These are phyloP conservation scores for Allium cepa DNA, from an alignment of 106 monocot genomes.

Conservation along the genomic window DNA sequence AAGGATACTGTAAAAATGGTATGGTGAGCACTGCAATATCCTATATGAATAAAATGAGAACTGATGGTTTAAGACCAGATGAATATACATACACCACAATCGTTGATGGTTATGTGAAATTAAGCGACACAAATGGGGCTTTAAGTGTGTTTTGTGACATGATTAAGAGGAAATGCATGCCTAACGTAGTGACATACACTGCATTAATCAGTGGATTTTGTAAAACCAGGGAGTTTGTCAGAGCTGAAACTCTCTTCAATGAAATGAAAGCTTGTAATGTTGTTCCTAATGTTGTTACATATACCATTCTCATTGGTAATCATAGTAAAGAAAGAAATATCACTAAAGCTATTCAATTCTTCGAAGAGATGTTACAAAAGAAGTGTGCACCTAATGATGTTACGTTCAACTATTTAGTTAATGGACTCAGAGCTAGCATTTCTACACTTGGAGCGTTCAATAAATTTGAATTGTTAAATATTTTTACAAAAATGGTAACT, in stretches of 20 bases:
- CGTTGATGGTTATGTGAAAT: constrained; percentile 70
- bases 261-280: constrained; percentile 45
- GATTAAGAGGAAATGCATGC: constrained; percentile 51
- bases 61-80: constrained; percentile 47
- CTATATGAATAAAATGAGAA: constrained; percentile 38
- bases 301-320: constrained; percentile 58
- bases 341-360: constrained; percentile 27
- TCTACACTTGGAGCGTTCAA: not conserved
- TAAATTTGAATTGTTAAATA: constrained; percentile 21
- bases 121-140: constrained; percentile 48
- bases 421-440: constrained; percentile 42
- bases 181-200: constrained; percentile 75
- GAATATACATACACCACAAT: constrained; percentile 75
- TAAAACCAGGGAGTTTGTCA: constrained; percentile 29
- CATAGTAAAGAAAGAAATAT: constrained; percentile 39
- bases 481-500: constrained; percentile 47
- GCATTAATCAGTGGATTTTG: constrained; percentile 73
- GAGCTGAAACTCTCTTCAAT: constrained; percentile 37
- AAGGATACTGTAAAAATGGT: constrained; percentile 68
- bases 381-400: constrained; percentile 68
- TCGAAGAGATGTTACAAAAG: constrained; percentile 61
- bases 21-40: constrained; percentile 51
- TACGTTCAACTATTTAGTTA: constrained; percentile 64
- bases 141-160: constrained; percentile 50
- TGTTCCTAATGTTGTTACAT: constrained; percentile 78